phyloP scores from a whole-genome alignment of 2,329 filamentous ascomycete species.

The Helminthosporium solani region DNA sequence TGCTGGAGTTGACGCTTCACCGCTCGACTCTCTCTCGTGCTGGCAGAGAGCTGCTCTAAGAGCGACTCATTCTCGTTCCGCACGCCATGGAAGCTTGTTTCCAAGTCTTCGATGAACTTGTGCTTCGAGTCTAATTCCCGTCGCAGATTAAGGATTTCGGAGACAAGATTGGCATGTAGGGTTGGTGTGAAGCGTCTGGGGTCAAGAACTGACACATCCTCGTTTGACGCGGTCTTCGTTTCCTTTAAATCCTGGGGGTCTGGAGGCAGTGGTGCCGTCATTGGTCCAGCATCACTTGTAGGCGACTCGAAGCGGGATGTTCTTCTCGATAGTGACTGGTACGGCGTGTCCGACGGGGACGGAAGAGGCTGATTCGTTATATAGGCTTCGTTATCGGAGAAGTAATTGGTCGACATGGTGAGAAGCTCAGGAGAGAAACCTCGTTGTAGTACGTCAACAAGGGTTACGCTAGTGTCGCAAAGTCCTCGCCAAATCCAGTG shows the following conservation, averaged over 20 bases:
- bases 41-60: constrained; percentile 61
- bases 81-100: constrained; percentile 69
- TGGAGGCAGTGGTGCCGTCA: constrained; percentile 57
- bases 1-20: constrained; percentile 83
- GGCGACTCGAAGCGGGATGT: constrained; percentile 60
- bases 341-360: constrained; percentile 70
- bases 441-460: not conserved
- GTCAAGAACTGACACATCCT: constrained; percentile 74
- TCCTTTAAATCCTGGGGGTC: constrained; percentile 49
- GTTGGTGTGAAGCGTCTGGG: constrained; percentile 93
- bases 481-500: not conserved
- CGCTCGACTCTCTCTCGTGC: constrained; percentile 73
- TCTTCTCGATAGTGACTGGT: constrained; percentile 63
- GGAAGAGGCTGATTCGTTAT: constrained; percentile 57
- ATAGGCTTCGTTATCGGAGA: constrained; percentile 48
- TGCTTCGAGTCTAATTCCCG: constrained; percentile 90
- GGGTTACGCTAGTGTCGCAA: not conserved
- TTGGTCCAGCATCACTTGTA: constrained; percentile 65
- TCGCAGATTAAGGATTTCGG: constrained; percentile 84
- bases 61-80: constrained; percentile 74
- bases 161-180: constrained; percentile 88
- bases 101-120: constrained; percentile 81
- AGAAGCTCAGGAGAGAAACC: constrained; percentile 3
- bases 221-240: constrained; percentile 63
- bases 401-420: constrained; percentile 48